phyloP scores from a whole-genome alignment of 306 rosid genomes.

The Quercus engelmannii region DNA sequence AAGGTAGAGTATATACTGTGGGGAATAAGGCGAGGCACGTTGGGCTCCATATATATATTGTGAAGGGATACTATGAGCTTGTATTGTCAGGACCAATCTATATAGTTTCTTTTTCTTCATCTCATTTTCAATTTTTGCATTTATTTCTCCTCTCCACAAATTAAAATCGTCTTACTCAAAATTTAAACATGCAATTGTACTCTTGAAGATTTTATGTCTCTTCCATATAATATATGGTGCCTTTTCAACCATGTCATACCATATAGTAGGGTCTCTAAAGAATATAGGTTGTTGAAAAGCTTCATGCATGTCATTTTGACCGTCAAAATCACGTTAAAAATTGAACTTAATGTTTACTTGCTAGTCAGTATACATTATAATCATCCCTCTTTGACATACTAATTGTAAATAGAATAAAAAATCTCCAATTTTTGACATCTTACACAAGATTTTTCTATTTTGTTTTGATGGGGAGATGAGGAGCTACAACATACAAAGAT shows the following conservation, averaged over 20 bases:
- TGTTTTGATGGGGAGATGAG: no score
- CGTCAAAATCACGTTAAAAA: no score
- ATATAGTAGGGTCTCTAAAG: no score
- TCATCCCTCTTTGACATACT: neutral
- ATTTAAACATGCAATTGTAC: neutral
- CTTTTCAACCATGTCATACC: no score
- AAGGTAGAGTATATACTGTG: neutral
- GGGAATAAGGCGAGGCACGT: constrained; percentile 3
- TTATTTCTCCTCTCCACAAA: neutral
- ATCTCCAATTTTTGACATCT: no score
- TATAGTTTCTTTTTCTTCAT: neutral
- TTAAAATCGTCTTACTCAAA: neutral
- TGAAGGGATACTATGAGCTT: constrained; percentile 20
- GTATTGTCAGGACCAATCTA: constrained; percentile 16
- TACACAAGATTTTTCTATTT: no score
- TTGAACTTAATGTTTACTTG: neutral
- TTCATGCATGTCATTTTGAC: no score
- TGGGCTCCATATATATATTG: neutral
- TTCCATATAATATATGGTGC: neutral
- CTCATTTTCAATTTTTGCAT: constrained; percentile 4
- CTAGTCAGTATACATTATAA: neutral
- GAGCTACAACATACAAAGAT: no score
- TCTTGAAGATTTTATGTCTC: neutral
- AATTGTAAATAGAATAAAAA: neutral
- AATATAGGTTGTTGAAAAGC: no score